Conservation (phyloP, 1,284 basidiomycete genomes). For the Sutorius eximius region DNA sequence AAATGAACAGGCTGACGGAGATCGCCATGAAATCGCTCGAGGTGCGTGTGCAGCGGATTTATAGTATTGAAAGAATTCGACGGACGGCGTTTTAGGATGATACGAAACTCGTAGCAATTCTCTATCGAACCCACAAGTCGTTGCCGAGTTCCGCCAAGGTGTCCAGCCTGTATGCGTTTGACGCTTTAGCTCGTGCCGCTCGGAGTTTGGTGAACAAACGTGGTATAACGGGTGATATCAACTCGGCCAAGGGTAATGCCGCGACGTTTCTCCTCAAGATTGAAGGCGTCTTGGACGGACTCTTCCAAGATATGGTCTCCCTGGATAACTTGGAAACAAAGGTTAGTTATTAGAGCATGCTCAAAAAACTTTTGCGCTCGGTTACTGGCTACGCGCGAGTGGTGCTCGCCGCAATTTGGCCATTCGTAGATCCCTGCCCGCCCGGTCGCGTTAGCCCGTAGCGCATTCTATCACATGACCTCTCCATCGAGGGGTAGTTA, state of each 20-base stretch:
- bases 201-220: conserved; percentile 66
- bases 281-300: conserved; percentile 80
- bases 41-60: conserved; percentile 43
- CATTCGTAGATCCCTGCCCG: not conserved
- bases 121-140: conserved; percentile 83
- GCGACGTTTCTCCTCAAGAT: conserved; percentile 84
- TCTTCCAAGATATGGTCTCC: conserved; percentile 78
- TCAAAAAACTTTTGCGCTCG: conserved; percentile 6
- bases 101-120: conserved; percentile 78
- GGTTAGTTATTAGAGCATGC: conserved; percentile 58
- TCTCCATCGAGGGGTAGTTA: conserved; percentile 22
- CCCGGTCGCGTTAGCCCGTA: conserved; percentile 5
- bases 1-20: conserved; percentile 74
- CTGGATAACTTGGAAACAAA: conserved; percentile 68
- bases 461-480: conserved; percentile 16
- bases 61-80: conserved; percentile 4
- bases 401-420: conserved; percentile 1
- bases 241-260: conserved; percentile 64
- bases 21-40: conserved; percentile 72
- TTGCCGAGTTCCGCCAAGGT: conserved; percentile 69
- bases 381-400: conserved; percentile 8
- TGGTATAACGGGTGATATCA: conserved; percentile 53
- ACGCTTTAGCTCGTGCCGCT: conserved; percentile 86
- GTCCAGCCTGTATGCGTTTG: conserved; percentile 86
- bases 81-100: conserved; percentile 56